Base-by-base conservation (phyloP, 140 eudicot species). In the Ambrosia hybrid region DNA sequence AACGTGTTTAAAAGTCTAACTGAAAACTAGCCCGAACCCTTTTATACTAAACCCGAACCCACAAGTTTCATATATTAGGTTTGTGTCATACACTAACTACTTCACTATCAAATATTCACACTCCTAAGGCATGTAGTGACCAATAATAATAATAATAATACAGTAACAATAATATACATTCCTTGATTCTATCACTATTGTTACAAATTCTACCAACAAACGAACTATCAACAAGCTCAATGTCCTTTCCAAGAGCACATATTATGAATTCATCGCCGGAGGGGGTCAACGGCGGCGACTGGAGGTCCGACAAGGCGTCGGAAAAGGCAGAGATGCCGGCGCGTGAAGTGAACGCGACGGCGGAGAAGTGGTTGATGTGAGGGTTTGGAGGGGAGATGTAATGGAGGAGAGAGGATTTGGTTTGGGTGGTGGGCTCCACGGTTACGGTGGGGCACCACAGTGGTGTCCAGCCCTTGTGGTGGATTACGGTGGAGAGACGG, bases 301-400 rank as follows among this genome's bases (percentile, higher is more conserved):
- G 2, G 75, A 78, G 9, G 5, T 57, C 51, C 9, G 68, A 51
- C 2, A 91, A 21, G 39, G 94, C 87, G 59, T 87, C 78, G 21
- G 79, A 55, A 79, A 90, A 90, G 15, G 91, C 80, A 15, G 87
- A 48, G 86, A 91, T 36, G 11, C 96, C 96, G 7, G 94, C 45
- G 57, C 94, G 82, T 41, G 95, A 91, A 30, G 96, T 89, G 91
- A 89, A 91, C 2, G 91, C 96, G 61, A 89, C 11, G 83, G 95
- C 90, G 57, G 96, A 86, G 86, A 82, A 88, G 6, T 59, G 57
- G 49, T 76, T 65, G 64, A 90, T 57, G 2, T n/a, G 76, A 9
- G 57, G 78, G 33, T 78, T 33, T 13, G 64, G 80, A 11, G 80
- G 59, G 57, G 81, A 57, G 62, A 90, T 68, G 73, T 73, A 75